Evolutionary conservation across 2,329 filamentous ascomycete genomes (phyloP), one percentile per base, ranked within the genome.

Genomic region (Beauveria australis): DNA sequence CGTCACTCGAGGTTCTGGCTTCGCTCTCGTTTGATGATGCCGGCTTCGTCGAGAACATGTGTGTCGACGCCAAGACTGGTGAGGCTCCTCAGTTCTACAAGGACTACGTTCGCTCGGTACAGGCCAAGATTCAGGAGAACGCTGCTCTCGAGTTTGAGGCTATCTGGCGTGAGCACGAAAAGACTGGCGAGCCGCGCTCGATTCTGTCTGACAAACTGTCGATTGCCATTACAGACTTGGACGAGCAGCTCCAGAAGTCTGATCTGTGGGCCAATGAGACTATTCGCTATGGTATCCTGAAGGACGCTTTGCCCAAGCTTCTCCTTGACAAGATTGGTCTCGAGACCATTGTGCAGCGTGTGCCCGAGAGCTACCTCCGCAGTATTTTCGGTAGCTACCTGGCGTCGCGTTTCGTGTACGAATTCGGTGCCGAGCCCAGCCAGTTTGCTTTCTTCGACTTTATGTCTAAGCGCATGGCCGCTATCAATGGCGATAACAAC

Each of bases 371-470:
- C 67, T 99, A 99, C 72, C 84, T 99, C 64, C 86, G 92, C 66
- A 89, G 92, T 66, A 97, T 99, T 73, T 99, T 99, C 71, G 94
- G 94, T 67, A 95, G 90, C 72, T 97, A 93, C 76, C 81, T 99
- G 66, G 93, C 94, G 53, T 95, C 89, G 70, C 89, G 94, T 48
- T 99, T 99, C 73, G 91, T 99, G 46, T 99, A 99, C 75, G 86
- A 96, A 73, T 94, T 93, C 73, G 94, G 94, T 69, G 92, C 92
- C 72, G 88, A 85, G 66, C 92, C 94, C 5, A 94, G 89, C 78
- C 93, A 97, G 70, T 97, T 99, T 78, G 92, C 93, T 44, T 99
- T 99, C 81, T 99, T 96, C 76, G 91, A 96, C 73, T 99, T 97
- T 70, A 88, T 88, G 85, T 84, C 84, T 24, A 85, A 82, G 76